A percentile compares a stretch with the other conserved stretches of the same genome.
These are phyloP conservation scores for Eutrema heterophyllum DNA, from an alignment of 345 rosid genomes.

Conservation along the genomic window DNA sequence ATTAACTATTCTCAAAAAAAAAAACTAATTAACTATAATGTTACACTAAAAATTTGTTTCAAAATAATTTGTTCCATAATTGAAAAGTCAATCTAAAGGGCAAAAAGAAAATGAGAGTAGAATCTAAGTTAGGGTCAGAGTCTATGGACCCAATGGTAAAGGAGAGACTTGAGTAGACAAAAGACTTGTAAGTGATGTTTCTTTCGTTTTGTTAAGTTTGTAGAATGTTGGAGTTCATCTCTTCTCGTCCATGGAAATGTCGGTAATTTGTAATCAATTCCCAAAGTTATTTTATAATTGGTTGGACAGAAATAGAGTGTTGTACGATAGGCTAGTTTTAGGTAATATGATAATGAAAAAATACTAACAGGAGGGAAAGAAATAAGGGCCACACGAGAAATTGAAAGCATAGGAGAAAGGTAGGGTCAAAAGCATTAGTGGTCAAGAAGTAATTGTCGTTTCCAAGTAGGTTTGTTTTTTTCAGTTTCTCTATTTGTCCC, in stretches of 20 bases:
- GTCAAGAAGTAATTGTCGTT: constrained; percentile 10
- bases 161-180: constrained; percentile 9
- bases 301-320: neutral
- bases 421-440: constrained; percentile 13
- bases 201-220: neutral
- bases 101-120: neutral
- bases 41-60: neutral
- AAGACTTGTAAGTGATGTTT: constrained; percentile 17
- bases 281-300: neutral
- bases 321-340: neutral
- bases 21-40: too few species aligned
- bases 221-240: constrained; percentile 11
- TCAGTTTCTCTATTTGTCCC: neutral
- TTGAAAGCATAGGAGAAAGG: neutral
- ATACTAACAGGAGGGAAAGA: neutral
- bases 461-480: neutral
- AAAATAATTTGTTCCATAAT: neutral
- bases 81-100: neutral
- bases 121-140: constrained; percentile 5
- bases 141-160: constrained; percentile 14
- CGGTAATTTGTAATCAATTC: neutral
- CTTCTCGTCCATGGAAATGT: constrained; percentile 22
- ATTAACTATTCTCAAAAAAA: too few species aligned
- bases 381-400: constrained; percentile 11
- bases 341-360: neutral